Evolutionary conservation across 208 protist genomes (phyloP).

Genomic region (Zelonia costaricensis): DNA sequence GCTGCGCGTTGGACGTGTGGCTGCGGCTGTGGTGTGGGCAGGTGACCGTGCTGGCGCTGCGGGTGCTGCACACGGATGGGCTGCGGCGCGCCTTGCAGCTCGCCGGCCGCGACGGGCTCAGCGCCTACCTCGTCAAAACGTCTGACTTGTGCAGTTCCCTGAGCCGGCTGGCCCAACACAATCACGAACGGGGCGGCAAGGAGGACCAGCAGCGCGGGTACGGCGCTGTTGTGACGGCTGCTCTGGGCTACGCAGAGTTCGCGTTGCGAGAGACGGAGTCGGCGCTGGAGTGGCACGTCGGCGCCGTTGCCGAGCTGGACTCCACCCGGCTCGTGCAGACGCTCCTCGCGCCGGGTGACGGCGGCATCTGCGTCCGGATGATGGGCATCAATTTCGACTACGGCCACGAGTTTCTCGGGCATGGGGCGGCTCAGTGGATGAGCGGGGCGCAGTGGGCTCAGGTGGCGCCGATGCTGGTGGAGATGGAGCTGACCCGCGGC

Average conservation of each 20-base stretch:
- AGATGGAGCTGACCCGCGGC: conserved; percentile 16
- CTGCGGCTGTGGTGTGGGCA: conserved; percentile 77
- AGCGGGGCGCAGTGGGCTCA: conserved; percentile 28
- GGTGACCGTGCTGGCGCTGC: conserved; percentile 61
- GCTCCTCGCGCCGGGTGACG: conserved; percentile 39
- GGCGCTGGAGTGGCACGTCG: conserved; percentile 45
- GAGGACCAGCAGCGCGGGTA: not conserved
- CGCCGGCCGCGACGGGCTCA: conserved; percentile 48
- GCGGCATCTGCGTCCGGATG: conserved; percentile 51
- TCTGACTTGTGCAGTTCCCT: conserved; percentile 58
- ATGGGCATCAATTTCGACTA: conserved; percentile 63
- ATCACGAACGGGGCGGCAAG: not conserved
- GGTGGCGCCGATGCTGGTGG: conserved; percentile 15
- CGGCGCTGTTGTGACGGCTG: conserved; percentile 31
- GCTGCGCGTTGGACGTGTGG: conserved; percentile 42
- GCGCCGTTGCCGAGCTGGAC: conserved; percentile 60
- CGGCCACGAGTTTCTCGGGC: conserved; percentile 86
- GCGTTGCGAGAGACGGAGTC: conserved; percentile 50
- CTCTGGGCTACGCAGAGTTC: conserved; percentile 61
- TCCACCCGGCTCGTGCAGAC: conserved; percentile 77
- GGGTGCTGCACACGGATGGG: conserved; percentile 67
- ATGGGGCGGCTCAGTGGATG: conserved; percentile 49
- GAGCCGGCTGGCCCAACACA: conserved; percentile 34
- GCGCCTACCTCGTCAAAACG: conserved; percentile 49
- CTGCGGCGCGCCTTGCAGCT: conserved; percentile 61